These are phyloP conservation scores for Buxus sempervirens DNA, from an alignment of 164 flowering plant species.

Conservation along the genomic window DNA sequence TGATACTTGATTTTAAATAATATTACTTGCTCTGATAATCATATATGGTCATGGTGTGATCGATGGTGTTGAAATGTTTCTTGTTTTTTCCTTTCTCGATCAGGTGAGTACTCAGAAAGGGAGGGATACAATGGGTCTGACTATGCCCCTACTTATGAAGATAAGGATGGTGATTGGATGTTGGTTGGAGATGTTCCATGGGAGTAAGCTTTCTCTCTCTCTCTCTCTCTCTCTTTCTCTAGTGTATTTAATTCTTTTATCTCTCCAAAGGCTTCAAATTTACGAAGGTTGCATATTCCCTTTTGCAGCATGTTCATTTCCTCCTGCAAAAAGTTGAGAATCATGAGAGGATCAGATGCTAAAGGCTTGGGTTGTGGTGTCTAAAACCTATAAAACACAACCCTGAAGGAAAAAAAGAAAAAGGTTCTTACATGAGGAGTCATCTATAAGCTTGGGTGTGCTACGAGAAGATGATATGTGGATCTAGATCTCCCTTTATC, in stretches of 20 bases:
- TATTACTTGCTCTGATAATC: background rate
- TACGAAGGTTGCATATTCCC: background rate
- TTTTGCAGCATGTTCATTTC: conserved; percentile 55
- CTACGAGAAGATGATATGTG: conserved; percentile 2
- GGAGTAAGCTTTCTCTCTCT: conserved; percentile 41
- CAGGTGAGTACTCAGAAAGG: conserved; percentile 57
- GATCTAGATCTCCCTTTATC: conserved; percentile 1
- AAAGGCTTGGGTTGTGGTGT: conserved; percentile 43
- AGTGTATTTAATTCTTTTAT: background rate
- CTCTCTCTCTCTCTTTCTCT: conserved; percentile 2
- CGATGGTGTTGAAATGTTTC: background rate
- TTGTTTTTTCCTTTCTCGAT: background rate
- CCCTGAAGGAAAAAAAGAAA: background rate
- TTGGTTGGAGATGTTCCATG: conserved; percentile 91
- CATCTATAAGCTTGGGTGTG: conserved; percentile 11
- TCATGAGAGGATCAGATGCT: conserved; percentile 82
- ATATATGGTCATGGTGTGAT: conserved; percentile 1
- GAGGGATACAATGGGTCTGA: conserved; percentile 75
- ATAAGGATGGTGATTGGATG: conserved; percentile 96
- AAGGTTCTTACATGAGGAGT: background rate
- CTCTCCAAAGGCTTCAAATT: background rate
- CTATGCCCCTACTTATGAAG: conserved; percentile 72
- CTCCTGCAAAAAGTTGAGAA: conserved; percentile 73
- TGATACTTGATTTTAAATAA: background rate
- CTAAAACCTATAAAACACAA: conserved; percentile 12